Evolutionary conservation across 2,329 filamentous ascomycete species (phyloP).

Genomic region (Hymenoscyphus linearis): DNA sequence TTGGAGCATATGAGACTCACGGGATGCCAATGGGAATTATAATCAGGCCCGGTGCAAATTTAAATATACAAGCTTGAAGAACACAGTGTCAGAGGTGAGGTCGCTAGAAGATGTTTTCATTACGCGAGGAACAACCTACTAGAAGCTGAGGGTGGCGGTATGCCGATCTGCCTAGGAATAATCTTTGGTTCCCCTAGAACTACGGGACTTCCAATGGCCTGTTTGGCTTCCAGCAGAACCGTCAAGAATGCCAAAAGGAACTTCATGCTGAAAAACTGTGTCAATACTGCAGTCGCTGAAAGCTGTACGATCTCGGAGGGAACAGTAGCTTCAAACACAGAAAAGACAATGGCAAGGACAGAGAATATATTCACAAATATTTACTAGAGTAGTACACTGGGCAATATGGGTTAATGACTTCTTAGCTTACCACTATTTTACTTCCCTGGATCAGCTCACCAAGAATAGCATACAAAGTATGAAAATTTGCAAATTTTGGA

Average conservation of each 20-base stretch:
- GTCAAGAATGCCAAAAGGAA: neutral
- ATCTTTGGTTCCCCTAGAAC: neutral
- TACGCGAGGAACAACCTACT: neutral
- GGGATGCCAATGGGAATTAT: constrained; percentile 1
- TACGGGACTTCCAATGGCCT: neutral
- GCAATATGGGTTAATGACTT: neutral
- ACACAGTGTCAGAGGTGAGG: neutral
- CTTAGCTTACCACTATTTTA: neutral
- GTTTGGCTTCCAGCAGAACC: constrained; percentile 1
- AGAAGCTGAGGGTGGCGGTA: neutral
- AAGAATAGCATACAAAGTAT: neutral
- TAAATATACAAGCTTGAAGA: constrained; percentile 1
- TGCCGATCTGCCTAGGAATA: neutral
- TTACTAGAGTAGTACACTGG: neutral
- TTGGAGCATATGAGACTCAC: neutral
- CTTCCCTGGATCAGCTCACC: neutral
- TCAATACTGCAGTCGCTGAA: neutral
- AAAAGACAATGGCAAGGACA: neutral
- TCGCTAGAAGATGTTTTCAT: neutral
- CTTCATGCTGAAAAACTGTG: constrained; percentile 1
- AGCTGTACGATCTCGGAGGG: neutral
- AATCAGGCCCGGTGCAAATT: constrained; percentile 1
- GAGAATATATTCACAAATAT: neutral
- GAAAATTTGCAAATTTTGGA: neutral
- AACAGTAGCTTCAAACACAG: neutral